Evolutionary conservation across 179 eudicot genomes (phyloP).

Genomic region (Actinidia chinensis): DNA sequence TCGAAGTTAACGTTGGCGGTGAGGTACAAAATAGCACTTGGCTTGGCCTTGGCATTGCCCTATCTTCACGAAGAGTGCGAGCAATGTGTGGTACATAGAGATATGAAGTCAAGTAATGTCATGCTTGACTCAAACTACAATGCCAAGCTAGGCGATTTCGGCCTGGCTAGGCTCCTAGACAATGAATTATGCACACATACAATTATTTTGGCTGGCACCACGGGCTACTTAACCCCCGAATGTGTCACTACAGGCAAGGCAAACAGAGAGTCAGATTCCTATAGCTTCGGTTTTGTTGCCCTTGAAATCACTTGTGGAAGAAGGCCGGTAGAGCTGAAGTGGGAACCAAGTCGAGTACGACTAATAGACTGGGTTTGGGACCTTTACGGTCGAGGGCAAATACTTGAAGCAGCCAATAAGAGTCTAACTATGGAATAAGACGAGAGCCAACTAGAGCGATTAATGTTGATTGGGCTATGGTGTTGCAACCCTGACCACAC

Average conservation of each 20-base stretch:
- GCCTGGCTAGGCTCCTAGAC: slow-evolving; percentile 32
- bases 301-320: slow-evolving; percentile 35
- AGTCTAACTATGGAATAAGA: slow-evolving; percentile 18
- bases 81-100: slow-evolving; percentile 35
- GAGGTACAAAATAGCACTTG: slow-evolving; percentile 30
- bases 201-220: slow-evolving; percentile 27
- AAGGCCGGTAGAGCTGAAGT: slow-evolving; percentile 16
- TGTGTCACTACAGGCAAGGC: slow-evolving; percentile 32
- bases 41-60: slow-evolving; percentile 30
- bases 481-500: slow-evolving; percentile 25
- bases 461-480: slow-evolving; percentile 31
- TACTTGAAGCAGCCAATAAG: slow-evolving; percentile 26
- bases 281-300: slow-evolving; percentile 27
- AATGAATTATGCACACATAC: slow-evolving; percentile 29
- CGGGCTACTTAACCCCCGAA: slow-evolving; percentile 34
- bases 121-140: slow-evolving; percentile 34
- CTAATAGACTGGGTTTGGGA: slow-evolving; percentile 35
- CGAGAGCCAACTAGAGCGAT: slow-evolving; percentile 16
- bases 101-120: slow-evolving; percentile 31
- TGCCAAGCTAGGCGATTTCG: slow-evolving; percentile 35
- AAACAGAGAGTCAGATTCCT: slow-evolving; percentile 28
- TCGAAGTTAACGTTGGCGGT: not conserved
- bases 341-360: not conserved
- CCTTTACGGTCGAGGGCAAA: slow-evolving; percentile 22
- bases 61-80: slow-evolving; percentile 36